Evolutionary conservation across 2,329 filamentous ascomycete genomes (phyloP).

Genomic region (Cladosporium sp.): DNA sequence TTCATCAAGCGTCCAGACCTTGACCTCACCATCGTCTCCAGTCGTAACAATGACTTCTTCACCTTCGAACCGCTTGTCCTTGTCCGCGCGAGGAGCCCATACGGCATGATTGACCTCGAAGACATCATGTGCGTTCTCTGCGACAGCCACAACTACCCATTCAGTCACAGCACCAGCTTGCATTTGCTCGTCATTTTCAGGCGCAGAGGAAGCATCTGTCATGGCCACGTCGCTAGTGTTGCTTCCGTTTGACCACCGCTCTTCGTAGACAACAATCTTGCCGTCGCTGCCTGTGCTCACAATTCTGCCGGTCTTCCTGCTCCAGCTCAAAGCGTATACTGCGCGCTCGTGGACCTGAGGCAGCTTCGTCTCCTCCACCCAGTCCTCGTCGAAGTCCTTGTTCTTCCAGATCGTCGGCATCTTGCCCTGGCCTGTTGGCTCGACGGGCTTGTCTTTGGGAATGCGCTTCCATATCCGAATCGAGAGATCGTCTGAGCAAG

Average conservation of each 20-base stretch:
- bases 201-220: slow-evolving; percentile 16
- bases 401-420: slow-evolving; percentile 90
- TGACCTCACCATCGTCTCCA: slow-evolving; percentile 85
- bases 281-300: slow-evolving; percentile 91
- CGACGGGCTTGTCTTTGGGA: slow-evolving; percentile 48
- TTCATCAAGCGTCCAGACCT: slow-evolving; percentile 66
- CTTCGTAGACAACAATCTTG: slow-evolving; percentile 72
- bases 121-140: slow-evolving; percentile 76
- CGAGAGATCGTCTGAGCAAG: slow-evolving; percentile 79
- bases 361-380: slow-evolving; percentile 72
- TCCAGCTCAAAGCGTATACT: slow-evolving; percentile 85
- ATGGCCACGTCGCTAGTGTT: slow-evolving; percentile 25
- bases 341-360: slow-evolving; percentile 74
- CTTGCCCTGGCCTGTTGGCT: slow-evolving; percentile 48
- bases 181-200: background rate
- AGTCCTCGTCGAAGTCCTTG: slow-evolving; percentile 69
- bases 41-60: slow-evolving; percentile 90
- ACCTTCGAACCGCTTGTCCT: slow-evolving; percentile 52
- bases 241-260: slow-evolving; percentile 41
- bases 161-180: slow-evolving; percentile 37
- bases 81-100: slow-evolving; percentile 79
- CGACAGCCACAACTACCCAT: slow-evolving; percentile 69
- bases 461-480: slow-evolving; percentile 74
- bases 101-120: slow-evolving; percentile 91
- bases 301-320: slow-evolving; percentile 67